Percentiles rank a stretch among this genome's conserved stretches.
phyloP scores from a whole-genome alignment of 768 basidiomycete genomes.

The Hygrophorus russula region DNA sequence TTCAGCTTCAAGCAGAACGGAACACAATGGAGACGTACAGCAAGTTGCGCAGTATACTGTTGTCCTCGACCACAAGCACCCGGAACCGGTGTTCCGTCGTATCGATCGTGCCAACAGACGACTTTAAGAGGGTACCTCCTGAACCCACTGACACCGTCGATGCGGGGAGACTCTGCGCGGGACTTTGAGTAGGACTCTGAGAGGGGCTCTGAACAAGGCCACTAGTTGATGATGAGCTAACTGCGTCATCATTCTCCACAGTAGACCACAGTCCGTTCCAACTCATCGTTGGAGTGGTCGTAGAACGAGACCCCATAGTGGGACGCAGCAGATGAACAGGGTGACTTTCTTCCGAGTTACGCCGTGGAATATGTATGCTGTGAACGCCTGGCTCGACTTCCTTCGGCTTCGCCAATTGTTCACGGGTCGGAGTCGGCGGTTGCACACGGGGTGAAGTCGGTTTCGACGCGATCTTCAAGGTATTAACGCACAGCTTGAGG shows the following conservation, averaged over 20 bases:
- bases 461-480: slow-evolving; percentile 34
- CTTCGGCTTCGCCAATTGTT: neutral
- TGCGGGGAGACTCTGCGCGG: slow-evolving; percentile 16
- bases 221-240: slow-evolving; percentile 6
- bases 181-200: too few species aligned
- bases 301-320: slow-evolving; percentile 41
- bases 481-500: slow-evolving; percentile 52
- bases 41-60: slow-evolving; percentile 71
- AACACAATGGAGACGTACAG: slow-evolving; percentile 42
- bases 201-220: too few species aligned
- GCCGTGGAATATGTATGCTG: slow-evolving; percentile 18
- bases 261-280: slow-evolving; percentile 24
- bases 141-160: slow-evolving; percentile 44
- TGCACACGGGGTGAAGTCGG: slow-evolving; percentile 10
- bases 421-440: neutral
- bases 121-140: slow-evolving; percentile 59
- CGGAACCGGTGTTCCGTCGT: slow-evolving; percentile 35
- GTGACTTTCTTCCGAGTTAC: slow-evolving; percentile 38
- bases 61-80: slow-evolving; percentile 86
- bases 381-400: neutral
- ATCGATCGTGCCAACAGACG: slow-evolving; percentile 46
- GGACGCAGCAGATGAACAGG: slow-evolving; percentile 27
- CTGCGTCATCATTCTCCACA: slow-evolving; percentile 24
- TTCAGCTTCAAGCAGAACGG: slow-evolving; percentile 7
- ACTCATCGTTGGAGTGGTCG: slow-evolving; percentile 26